Evolutionary conservation across 805 yeast species (phyloP).

Genomic region (Clavispora vitiphila): DNA sequence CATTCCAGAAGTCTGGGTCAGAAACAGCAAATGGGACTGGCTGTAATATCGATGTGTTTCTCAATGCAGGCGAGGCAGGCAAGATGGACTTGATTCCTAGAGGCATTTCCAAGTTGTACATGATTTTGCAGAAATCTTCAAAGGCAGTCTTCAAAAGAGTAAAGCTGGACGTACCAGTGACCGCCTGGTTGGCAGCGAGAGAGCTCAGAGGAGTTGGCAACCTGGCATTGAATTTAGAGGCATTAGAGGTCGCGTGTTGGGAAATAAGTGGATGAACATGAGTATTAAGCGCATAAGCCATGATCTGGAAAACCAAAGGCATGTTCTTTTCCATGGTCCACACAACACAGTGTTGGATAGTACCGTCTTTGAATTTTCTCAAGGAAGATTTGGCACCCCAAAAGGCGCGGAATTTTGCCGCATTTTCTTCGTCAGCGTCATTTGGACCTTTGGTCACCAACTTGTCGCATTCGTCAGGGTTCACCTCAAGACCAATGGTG

Average conservation of each 20-base stretch:
- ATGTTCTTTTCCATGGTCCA: conserved; percentile 60
- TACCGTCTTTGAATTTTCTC: conserved; percentile 90
- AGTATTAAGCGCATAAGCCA: conserved; percentile 54
- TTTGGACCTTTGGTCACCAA: conserved; percentile 84
- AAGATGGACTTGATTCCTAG: conserved; percentile 63
- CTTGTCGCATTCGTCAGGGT: conserved; percentile 72
- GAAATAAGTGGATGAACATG: conserved; percentile 53
- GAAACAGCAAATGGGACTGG: conserved; percentile 81
- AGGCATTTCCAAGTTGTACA: conserved; percentile 54
- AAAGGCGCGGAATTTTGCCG: conserved; percentile 64
- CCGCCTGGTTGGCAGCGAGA: conserved; percentile 50
- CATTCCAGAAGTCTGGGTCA: conserved; percentile 75
- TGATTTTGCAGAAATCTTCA: conserved; percentile 44
- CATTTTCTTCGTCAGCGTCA: conserved; percentile 46
- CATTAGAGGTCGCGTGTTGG: conserved; percentile 30
- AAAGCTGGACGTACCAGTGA: conserved; percentile 25
- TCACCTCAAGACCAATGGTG: conserved; percentile 60
- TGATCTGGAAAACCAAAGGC: conserved; percentile 62
- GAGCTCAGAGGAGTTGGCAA: conserved; percentile 61
- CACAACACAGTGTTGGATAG: conserved; percentile 83
- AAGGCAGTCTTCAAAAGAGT: conserved; percentile 37
- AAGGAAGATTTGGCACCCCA: conserved; percentile 88
- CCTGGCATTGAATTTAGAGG: conserved; percentile 43
- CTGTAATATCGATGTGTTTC: conserved; percentile 69
- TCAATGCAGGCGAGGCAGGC: conserved; percentile 69